Base-by-base conservation (phyloP, 1,139 yeast genomes). In the Waltiozyma sp. region DNA sequence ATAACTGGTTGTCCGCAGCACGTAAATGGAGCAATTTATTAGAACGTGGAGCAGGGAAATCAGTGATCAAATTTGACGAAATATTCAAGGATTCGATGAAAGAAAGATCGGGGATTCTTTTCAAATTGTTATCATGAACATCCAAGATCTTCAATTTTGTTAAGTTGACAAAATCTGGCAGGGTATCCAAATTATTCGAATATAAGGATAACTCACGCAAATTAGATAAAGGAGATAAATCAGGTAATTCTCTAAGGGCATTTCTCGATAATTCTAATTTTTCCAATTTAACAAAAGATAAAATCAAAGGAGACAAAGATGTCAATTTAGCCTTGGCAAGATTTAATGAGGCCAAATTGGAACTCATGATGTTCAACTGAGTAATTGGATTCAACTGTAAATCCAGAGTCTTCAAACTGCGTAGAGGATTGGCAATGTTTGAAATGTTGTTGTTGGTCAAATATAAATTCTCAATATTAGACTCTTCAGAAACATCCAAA, bases 281-380 rank as follows among this genome's bases (percentile, higher is more conserved):
- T 56, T 86, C 95, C 43, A 88, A 68, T 48, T 77, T 75, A 0
- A 83, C 75, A 40, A 88, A 69, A 15, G 70, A 65, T 39, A 87
- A 69, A 50, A 87, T 76, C 28, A 75, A 77, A 3, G 75, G 69
- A 1, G 91, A 83, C 39, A 91, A 68, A 3, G 83, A 70, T 0
- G 95, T 77, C 39, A 89, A 68, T 57, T 86, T 88, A 1, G 95
- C 96, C 55, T 83, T 84, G 10, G 86, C 77, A 40, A 89, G 66
- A 49, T 87, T 88, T 45, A 89, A 67, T 21, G 82, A 77, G 1
- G 91, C 81, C 55, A 89, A 68, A 47, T 75, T 73, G 16, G 70
- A 68, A 38, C 73, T 68, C 39, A 69, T 65, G 24, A 76, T 75
- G 47, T 77, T 76, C 40, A 57, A 45, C 5, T 81, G 80, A 2